A percentile compares a stretch with the other conserved stretches of the same genome.
These are phyloP conservation scores for Rhodotorula sp. DNA, from an alignment of 1,284 basidiomycete genomes.

Conservation along the genomic window DNA sequence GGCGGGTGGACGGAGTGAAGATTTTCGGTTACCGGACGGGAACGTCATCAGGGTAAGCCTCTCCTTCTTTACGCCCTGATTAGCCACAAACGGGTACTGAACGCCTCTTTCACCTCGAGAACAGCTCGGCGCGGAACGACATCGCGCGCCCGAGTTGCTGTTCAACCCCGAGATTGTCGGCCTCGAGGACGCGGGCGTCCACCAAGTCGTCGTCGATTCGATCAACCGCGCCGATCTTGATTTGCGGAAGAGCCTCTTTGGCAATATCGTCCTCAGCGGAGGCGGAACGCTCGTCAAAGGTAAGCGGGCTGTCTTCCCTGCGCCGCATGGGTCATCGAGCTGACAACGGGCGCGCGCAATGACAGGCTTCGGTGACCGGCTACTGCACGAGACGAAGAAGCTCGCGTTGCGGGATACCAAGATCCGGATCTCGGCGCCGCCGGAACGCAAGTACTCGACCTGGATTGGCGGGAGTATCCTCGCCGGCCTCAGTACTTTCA, in stretches of 20 bases:
- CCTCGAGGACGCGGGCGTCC: conserved; percentile 93
- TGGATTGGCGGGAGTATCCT: conserved; percentile 84
- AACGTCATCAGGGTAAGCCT: conserved; percentile 89
- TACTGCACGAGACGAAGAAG: conserved; percentile 94
- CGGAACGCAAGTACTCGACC: conserved; percentile 99
- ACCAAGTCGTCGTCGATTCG: conserved; percentile 83
- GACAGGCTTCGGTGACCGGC: conserved; percentile 89
- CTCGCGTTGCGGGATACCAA: conserved; percentile 95
- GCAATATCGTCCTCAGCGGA: conserved; percentile 94
- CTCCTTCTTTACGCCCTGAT: no score
- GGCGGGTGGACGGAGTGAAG: conserved; percentile 66
- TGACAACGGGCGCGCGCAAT: not conserved
- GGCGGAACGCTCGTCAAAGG: conserved; percentile 93
- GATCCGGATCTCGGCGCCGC: conserved; percentile 98
- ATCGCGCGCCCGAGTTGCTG: conserved; percentile 94
- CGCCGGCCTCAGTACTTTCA: conserved; percentile 78
- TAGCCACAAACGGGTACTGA: no score
- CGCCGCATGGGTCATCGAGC: no score
- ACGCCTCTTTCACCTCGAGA: no score
- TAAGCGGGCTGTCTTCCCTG: conserved; percentile 49
- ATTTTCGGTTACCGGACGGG: conserved; percentile 93
- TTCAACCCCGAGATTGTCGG: conserved; percentile 98
- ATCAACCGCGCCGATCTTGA: conserved; percentile 69
- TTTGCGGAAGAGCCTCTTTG: conserved; percentile 89
- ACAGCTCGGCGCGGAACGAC: conserved; percentile 89